Evolutionary conservation across 2,329 filamentous ascomycete species (phyloP).

Genomic region (Fusarium globosum): DNA sequence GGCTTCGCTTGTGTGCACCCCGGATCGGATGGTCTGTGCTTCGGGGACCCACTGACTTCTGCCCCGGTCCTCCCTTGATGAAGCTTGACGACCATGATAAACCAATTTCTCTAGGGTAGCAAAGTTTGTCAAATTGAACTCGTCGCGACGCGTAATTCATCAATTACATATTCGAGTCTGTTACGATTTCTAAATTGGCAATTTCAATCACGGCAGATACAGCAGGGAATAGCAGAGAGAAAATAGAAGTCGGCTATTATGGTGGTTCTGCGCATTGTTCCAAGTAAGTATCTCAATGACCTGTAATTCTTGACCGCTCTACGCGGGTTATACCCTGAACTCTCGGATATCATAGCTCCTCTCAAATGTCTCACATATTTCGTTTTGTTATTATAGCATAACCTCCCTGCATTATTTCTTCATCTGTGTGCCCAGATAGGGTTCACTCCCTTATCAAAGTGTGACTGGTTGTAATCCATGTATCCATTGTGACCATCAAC

Average conservation of each 20-base stretch:
- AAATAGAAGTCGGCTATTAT: background rate
- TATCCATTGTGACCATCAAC: slow-evolving; percentile 3
- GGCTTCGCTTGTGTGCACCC: slow-evolving; percentile 38
- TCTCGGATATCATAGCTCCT: no score
- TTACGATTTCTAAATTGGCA: background rate
- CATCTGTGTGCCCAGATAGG: slow-evolving; percentile 15
- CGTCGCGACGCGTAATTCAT: background rate
- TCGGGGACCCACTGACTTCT: background rate
- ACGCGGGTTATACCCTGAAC: rapidly evolving
- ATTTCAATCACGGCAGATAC: background rate
- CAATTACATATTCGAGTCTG: background rate
- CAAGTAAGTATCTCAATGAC: background rate
- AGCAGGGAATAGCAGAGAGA: background rate
- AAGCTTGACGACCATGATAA: background rate
- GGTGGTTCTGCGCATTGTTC: no score
- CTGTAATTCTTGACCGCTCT: background rate
- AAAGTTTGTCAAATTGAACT: background rate
- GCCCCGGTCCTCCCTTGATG: slow-evolving; percentile 23
- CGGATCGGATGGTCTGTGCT: slow-evolving; percentile 38
- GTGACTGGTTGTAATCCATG: background rate
- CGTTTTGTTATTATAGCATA: background rate
- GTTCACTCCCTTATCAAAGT: slow-evolving; percentile 15
- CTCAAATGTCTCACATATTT: background rate
- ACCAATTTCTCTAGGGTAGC: background rate
- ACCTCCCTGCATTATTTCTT: background rate